phyloP scores from a whole-genome alignment of 2,329 filamentous ascomycete species.

The Colletotrichum graminicola region DNA sequence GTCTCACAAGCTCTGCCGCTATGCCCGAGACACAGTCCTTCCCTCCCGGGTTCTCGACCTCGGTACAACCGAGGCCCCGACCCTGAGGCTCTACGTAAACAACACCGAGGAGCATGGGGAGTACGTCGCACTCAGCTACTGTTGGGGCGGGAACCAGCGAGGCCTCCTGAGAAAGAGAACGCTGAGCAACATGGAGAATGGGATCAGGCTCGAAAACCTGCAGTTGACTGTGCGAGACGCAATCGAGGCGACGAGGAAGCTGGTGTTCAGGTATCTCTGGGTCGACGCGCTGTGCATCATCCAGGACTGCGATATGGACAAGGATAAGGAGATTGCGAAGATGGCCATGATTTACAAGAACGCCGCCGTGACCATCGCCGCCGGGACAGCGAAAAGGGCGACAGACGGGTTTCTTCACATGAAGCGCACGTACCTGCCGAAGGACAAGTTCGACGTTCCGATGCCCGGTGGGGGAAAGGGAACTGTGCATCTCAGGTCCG shows the following conservation, averaged over 20 bases:
- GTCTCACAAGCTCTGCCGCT: constrained; percentile 13
- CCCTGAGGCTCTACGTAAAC: constrained; percentile 23
- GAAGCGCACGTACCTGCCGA: constrained; percentile 10
- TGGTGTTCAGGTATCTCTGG: constrained; percentile 43
- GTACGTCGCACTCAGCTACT: constrained; percentile 44
- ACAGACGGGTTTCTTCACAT: constrained; percentile 19
- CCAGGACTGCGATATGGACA: constrained; percentile 40
- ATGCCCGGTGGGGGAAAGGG: neutral
- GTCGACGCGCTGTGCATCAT: constrained; percentile 43
- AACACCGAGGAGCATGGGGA: constrained; percentile 1
- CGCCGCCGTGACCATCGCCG: constrained; percentile 32
- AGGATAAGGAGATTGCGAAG: constrained; percentile 28
- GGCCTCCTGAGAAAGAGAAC: neutral
- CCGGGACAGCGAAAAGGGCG: neutral
- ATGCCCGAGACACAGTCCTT: constrained; percentile 10
- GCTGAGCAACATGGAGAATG: neutral
- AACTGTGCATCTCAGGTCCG: constrained; percentile 6
- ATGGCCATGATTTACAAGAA: constrained; percentile 40
- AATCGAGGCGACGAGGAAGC: constrained; percentile 14
- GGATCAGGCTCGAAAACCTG: neutral
- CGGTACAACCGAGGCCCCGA: neutral
- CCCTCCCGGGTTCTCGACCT: constrained; percentile 36
- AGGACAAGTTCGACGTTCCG: neutral
- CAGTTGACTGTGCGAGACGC: constrained; percentile 39
- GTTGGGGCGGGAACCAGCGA: constrained; percentile 40